Evolutionary conservation across 129 eudicot genomes (phyloP), one percentile per base, ranked within the genome.

Genomic region (Tagetes patula): DNA sequence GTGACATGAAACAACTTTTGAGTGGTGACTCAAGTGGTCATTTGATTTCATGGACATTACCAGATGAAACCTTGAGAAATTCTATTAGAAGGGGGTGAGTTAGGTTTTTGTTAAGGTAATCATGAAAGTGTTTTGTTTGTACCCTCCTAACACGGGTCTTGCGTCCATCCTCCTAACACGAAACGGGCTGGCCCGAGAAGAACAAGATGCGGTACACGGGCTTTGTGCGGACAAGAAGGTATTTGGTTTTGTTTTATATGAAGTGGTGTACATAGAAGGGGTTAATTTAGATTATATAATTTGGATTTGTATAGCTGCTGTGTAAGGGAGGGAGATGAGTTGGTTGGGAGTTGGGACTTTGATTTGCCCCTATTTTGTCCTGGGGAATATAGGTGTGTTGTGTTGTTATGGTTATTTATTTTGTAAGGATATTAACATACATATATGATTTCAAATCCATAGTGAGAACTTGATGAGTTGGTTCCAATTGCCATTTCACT

Each of bases 11-110:
- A 72, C 99, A 94, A 70, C 81, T 94, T 75, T 74, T 94, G 82
- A 94, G 91, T 64, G 99, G 96, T 60, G 99, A 94, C 78, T 85
- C 89, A 4, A 83, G 83, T 13, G 99, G 99, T 27, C 90, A 86
- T 83, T 75, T 94, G 78, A 47, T 94, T 65, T 94, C 99, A 42
- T 94, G 99, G 99, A 90, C 93, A 0, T 67, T 94, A 70, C 91
- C 87, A 0, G 99, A 88, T 32, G 99, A 94, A 55, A 85, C 85
- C 78, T 81, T 88, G 86, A 88, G 87, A 58, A 75, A 78, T 76
- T 83, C 88, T 30, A 77, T 87, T n/a, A 87, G 75, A 72, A 79
- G 83, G 83, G 95, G 88, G 87, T 93, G 76, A 87, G 65, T 20
- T 64, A 46, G 5, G 49, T 14, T 69, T 9, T 8, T 8, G 5